A percentile compares a stretch with the other conserved stretches of the same genome.
Conservation (phyloP, 23 red algal genomes). For the Gracilaria gracilis region DNA sequence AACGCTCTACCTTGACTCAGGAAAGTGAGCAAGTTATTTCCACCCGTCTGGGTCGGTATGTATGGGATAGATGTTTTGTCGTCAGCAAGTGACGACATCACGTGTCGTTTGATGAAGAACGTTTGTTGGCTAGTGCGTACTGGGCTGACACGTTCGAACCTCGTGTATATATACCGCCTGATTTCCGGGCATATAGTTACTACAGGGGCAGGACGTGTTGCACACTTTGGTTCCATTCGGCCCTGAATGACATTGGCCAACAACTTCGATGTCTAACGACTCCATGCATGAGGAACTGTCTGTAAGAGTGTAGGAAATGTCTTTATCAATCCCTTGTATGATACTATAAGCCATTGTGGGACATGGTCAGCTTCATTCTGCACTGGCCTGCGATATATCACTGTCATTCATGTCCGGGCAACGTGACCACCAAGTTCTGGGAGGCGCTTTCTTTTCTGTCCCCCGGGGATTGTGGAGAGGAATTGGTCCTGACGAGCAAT, state of each 20-base stretch:
- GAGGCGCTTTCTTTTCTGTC: not conserved
- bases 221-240: not conserved
- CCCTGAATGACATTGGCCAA: not conserved
- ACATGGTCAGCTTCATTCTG: not conserved
- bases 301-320: not conserved
- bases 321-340: not conserved
- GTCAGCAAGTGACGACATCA: not conserved
- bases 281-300: not conserved
- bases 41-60: no score
- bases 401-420: not conserved
- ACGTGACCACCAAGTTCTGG: slow-evolving; percentile 23
- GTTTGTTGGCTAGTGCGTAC: not conserved
- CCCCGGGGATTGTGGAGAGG: not conserved
- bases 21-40: no score
- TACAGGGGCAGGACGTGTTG: no score
- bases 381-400: not conserved
- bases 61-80: no score
- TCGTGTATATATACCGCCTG: no score
- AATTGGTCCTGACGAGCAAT: not conserved
- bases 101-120: not conserved
- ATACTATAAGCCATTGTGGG: not conserved
- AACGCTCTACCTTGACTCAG: no score
- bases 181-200: not conserved
- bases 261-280: no score
- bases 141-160: no score